Base-by-base conservation (phyloP, 305 asterid genomes). In the Salvia sclarea region DNA sequence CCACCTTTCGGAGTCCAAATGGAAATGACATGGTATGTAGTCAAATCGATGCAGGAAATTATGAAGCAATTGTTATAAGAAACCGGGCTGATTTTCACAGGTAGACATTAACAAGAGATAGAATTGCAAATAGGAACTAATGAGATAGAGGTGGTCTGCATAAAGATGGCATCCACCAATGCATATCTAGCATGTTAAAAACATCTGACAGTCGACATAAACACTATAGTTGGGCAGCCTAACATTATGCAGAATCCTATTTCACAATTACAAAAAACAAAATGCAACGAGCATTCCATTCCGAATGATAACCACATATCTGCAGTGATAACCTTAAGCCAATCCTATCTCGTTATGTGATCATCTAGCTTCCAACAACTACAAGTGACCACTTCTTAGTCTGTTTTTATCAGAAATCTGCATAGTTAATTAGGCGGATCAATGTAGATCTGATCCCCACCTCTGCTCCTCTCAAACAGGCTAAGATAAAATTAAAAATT, bases 211-310 rank as follows among this genome's bases (percentile, higher is more conserved):
- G 35, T 54, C 6, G 63, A 31, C 37, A 38, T 38, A 13, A 18
- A 70, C 21, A 48, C 24, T 14, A 70, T 21, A 37, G 8, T 24
- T 16, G n/a, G 9, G 33, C 13, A 61, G 48, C 68, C 41, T 58
- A 37, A 21, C 43, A 38, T 22, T n/a, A 43, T 24, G 56, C 50
- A 5, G 9, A 8, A 28, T 52, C 33, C 47, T 44, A 48, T 38
- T 44, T 60, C 31, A 33, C 61, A 61, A 54, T 60, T 45, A 54
- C 53, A 43, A 24, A 56, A 30, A 47, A 67, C 44, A 60, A 71
- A 5, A 68, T 55, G 52, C 37, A 13, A 25, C 10, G 38, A 35
- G n/a, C n/a, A n/a, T 17, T 2, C 7, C 3, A 53, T 11, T n/a
- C 43, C 12, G 21, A 14, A 41, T 22, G 8, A 22, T 63, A n/a